Conservation (phyloP, 495 filamentous ascomycete genomes). For the Recurvomyces mirabilis region DNA sequence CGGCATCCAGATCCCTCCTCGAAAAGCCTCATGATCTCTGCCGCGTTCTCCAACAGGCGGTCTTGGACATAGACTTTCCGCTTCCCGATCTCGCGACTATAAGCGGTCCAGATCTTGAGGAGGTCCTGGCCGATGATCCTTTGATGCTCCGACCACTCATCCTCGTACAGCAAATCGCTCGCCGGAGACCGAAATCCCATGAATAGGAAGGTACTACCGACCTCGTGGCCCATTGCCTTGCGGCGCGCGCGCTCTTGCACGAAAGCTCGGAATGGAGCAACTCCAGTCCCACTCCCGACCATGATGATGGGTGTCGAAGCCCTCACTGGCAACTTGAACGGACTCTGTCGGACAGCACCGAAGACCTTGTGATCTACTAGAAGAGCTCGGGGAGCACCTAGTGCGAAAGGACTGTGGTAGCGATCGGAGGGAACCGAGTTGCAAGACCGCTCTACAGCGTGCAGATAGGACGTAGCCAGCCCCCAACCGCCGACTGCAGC, state of each 20-base stretch:
- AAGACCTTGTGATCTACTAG: too few relatives aligned
- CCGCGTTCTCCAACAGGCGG: slow-evolving; percentile 28
- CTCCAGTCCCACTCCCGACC: slow-evolving; percentile 39
- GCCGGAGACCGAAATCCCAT: slow-evolving; percentile 36
- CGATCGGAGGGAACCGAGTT: too few relatives aligned
- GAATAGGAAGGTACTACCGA: slow-evolving; percentile 36
- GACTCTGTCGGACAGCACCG: too few relatives aligned
- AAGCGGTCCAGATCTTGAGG: not conserved
- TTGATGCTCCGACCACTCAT: slow-evolving; percentile 24
- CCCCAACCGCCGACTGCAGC: too few relatives aligned
- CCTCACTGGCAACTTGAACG: slow-evolving; percentile 36
- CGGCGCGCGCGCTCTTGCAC: slow-evolving; percentile 35
- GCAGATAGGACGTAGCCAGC: slow-evolving; percentile 41
- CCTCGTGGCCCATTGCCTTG: slow-evolving; percentile 30
- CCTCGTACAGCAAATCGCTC: slow-evolving; percentile 36
- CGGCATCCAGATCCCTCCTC: slow-evolving; percentile 32
- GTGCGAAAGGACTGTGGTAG: too few relatives aligned
- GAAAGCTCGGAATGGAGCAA: slow-evolving; percentile 41
- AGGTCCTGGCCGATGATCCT: not conserved
- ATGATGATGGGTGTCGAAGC: slow-evolving; percentile 33
- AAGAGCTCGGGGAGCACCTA: too few relatives aligned
- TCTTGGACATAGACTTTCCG: slow-evolving; percentile 35
- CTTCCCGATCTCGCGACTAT: slow-evolving; percentile 18
- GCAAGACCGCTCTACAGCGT: too few relatives aligned
- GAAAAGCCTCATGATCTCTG: slow-evolving; percentile 25